Percentiles rank a stretch among this genome's conserved stretches.
These are phyloP conservation scores for Aristolochia fimbriata DNA, from an alignment of 164 flowering plant genomes.

Conservation along the genomic window DNA sequence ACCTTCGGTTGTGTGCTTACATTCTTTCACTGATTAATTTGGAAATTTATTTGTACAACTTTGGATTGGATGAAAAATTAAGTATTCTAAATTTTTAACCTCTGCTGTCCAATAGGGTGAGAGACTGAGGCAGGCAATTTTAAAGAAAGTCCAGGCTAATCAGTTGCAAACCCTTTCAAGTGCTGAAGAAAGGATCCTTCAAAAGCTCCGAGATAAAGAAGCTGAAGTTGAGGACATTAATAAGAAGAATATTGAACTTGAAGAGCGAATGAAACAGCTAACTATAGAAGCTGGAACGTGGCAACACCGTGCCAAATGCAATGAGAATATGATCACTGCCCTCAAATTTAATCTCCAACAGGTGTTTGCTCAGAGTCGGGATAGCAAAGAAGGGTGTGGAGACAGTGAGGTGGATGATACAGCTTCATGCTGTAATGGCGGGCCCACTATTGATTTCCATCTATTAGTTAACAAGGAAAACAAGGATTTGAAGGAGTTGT, in stretches of 20 bases:
- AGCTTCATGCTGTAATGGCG: constrained; percentile 73
- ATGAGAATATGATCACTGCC: constrained; percentile 51
- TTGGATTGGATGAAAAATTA: too few species aligned
- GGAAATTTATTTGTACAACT: too few species aligned
- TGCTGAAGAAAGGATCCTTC: constrained; percentile 47
- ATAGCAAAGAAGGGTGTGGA: constrained; percentile 82
- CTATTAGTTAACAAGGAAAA: constrained; percentile 36
- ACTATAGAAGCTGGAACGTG: constrained; percentile 54
- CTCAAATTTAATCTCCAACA: constrained; percentile 66
- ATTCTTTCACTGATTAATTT: too few species aligned
- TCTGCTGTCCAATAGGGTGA: constrained; percentile 40
- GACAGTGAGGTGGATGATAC: constrained; percentile 84
- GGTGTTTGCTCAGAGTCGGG: constrained; percentile 50
- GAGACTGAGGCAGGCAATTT: constrained; percentile 46
- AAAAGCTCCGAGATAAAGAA: constrained; percentile 66
- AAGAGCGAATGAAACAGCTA: constrained; percentile 47
- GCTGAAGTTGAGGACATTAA: constrained; percentile 54
- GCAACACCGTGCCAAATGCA: constrained; percentile 68
- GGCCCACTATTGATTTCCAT: constrained; percentile 39
- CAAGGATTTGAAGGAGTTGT: constrained; percentile 36
- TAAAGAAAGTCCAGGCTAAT: constrained; percentile 57
- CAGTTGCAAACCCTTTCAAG: constrained; percentile 51
- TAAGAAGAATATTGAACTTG: constrained; percentile 61
- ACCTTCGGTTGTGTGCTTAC: too few species aligned
- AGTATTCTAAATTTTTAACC: background rate